Evolutionary conservation across 2,329 filamentous ascomycete genomes (phyloP), one percentile per base, ranked within the genome.

Genomic region (Aspergillus sp.): DNA sequence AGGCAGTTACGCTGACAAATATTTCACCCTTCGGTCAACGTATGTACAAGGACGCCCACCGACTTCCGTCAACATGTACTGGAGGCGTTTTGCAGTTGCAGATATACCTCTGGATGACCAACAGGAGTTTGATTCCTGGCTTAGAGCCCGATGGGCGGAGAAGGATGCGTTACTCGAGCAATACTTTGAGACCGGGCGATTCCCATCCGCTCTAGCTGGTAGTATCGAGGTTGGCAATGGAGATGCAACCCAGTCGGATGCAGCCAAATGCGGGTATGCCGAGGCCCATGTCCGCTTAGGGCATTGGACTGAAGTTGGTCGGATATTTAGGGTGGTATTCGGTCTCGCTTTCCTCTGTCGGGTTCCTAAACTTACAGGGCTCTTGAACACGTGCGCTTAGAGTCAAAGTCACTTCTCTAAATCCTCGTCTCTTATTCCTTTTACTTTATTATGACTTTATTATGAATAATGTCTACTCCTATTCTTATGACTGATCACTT

Each of bases 21-120:
- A 90, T 68, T 98, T 96, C 74, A 93, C 90, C 0, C 81, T 99
- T 4, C 84, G 86, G 3, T 92, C 92, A 49, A 96, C 91, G 4
- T 96, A 95, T 71, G 88, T 97, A 62, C 86, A 95, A 73, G 93
- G 95, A 12, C 86, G 90, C 1, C 89, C 93, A 0, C 95, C 93
- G 2, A 96, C 93, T 72, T 96, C 92, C 1, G 93, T 98, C 68
- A 98, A 97, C 75, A 93, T 98, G 80, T 90, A 96, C 76, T 99
- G 93, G 91, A 86, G 95, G 53, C 87, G 92, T 9, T 97, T 96
- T 75, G 84, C 85, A 35, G 72, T 97, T 14, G 83, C 84, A 21
- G 86, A 91, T 19, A 96, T 99, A 44, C 93, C 93, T 0, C 82
- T 96, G 9, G 83, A 91, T 33, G 85, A 88, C 64, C 82, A 84